phyloP scores from a whole-genome alignment of 2,329 filamentous ascomycete species.

The Madurella mycetomatis region DNA sequence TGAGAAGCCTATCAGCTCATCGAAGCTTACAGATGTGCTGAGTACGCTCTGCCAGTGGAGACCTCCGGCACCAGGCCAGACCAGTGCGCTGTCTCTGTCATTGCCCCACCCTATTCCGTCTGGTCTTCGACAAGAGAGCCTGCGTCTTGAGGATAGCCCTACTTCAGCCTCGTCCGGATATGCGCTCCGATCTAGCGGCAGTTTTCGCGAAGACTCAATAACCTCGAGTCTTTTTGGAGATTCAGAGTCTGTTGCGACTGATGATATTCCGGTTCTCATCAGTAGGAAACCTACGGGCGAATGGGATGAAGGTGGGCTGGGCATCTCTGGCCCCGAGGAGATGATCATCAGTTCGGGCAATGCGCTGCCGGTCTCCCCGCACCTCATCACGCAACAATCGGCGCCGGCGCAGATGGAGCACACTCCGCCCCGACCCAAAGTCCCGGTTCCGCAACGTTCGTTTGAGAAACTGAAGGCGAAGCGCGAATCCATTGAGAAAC shows the following conservation, averaged over 20 bases:
- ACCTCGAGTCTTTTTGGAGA: slow-evolving; percentile 86
- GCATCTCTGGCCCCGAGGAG: slow-evolving; percentile 64
- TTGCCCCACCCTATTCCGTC: slow-evolving; percentile 59
- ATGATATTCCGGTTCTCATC: slow-evolving; percentile 73
- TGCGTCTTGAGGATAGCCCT: slow-evolving; percentile 72
- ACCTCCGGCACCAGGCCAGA: slow-evolving; percentile 55
- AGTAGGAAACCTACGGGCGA: slow-evolving; percentile 70
- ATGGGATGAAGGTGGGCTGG: slow-evolving; percentile 74
- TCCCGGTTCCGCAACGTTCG: slow-evolving; percentile 55
- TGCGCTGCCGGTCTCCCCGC: slow-evolving; percentile 42
- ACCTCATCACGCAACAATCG: slow-evolving; percentile 56
- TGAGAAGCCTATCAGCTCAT: slow-evolving; percentile 91
- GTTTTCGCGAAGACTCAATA: slow-evolving; percentile 81
- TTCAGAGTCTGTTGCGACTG: slow-evolving; percentile 69
- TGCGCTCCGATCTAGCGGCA: slow-evolving; percentile 64
- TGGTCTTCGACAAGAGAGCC: slow-evolving; percentile 59
- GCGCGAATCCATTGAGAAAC: slow-evolving; percentile 69
- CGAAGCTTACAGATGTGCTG: slow-evolving; percentile 84
- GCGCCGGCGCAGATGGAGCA: slow-evolving; percentile 60
- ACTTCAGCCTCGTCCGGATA: slow-evolving; percentile 73
- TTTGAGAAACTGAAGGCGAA: slow-evolving; percentile 70
- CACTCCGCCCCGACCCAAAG: slow-evolving; percentile 41
- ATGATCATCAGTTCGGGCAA: slow-evolving; percentile 31
- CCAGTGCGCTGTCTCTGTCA: slow-evolving; percentile 39
- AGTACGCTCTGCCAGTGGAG: slow-evolving; percentile 92